These are phyloP conservation scores for Aspergillus sojae DNA, from an alignment of 2,329 filamentous ascomycete genomes.

Conservation along the genomic window DNA sequence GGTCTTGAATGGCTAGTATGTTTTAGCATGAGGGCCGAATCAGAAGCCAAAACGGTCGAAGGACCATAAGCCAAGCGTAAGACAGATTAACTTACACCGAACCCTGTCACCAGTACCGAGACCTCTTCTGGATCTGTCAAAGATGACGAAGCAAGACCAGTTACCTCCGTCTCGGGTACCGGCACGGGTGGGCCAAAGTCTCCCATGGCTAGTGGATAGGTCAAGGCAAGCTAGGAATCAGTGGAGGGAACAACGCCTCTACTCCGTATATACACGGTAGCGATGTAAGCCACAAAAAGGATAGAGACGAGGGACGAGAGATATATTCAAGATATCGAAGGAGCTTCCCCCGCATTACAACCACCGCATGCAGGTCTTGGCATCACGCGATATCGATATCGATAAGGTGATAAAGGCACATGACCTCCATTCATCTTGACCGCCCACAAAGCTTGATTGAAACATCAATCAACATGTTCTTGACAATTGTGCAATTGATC, in stretches of 20 bases:
- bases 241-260: not conserved
- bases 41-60: not conserved
- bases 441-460: too few species aligned
- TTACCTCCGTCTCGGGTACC: conserved; percentile 16
- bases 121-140: conserved; percentile 29
- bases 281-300: not conserved
- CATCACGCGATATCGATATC: conserved; percentile 18
- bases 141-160: conserved; percentile 18
- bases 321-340: not conserved
- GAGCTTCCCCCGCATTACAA: conserved; percentile 17
- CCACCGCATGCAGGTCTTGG: conserved; percentile 16
- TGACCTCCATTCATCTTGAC: not conserved
- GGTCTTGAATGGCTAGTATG: conserved; percentile 70
- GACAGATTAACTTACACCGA: conserved; percentile 32
- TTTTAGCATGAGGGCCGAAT: conserved; percentile 1
- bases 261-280: not conserved
- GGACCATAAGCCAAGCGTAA: not conserved
- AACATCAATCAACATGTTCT: not conserved
- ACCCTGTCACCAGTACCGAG: conserved; percentile 40
- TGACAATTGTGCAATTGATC: not conserved
- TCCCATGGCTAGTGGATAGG: conserved; percentile 30
- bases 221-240: not conserved
- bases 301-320: not conserved
- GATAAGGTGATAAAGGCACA: not conserved
- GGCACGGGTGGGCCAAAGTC: conserved; percentile 31